Percentiles rank a stretch among this genome's conserved stretches.
Conservation (phyloP, 202 grass and related monocot species). For the Eragrostis tef region DNA sequence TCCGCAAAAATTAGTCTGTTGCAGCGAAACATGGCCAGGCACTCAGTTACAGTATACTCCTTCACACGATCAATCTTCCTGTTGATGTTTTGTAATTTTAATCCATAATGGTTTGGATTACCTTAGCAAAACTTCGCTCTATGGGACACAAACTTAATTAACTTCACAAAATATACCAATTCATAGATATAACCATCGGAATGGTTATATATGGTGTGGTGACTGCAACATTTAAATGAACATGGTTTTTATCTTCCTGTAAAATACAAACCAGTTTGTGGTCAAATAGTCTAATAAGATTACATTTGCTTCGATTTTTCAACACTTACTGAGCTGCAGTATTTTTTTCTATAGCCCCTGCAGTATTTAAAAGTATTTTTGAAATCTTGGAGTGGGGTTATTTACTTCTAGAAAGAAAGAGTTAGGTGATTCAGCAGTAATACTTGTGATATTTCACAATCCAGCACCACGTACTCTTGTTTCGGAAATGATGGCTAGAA, state of each 20-base stretch:
- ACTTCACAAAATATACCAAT: not conserved
- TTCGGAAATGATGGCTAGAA: constrained; percentile 52
- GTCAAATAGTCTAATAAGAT: not conserved
- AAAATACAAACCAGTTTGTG: not conserved
- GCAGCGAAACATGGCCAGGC: too few species aligned
- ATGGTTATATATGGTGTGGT: not conserved
- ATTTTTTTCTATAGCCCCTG: not conserved
- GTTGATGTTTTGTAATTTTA: too few species aligned
- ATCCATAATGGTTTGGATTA: not conserved
- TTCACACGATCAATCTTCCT: too few species aligned
- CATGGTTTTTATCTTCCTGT: not conserved
- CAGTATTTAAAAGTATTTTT: not conserved
- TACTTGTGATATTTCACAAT: not conserved
- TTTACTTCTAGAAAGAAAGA: constrained; percentile 21
- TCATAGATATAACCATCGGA: not conserved
- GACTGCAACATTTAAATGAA: not conserved
- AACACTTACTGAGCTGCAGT: not conserved
- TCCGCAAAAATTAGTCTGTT: not conserved
- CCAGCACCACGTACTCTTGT: not conserved
- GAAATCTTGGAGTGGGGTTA: constrained; percentile 10
- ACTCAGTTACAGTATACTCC: too few species aligned
- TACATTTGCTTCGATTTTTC: not conserved
- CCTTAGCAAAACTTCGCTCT: not conserved
- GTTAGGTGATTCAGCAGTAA: constrained; percentile 23
- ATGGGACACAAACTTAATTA: not conserved